phyloP scores from a whole-genome alignment of 495 filamentous ascomycete species.

The Aspergillus affinis region DNA sequence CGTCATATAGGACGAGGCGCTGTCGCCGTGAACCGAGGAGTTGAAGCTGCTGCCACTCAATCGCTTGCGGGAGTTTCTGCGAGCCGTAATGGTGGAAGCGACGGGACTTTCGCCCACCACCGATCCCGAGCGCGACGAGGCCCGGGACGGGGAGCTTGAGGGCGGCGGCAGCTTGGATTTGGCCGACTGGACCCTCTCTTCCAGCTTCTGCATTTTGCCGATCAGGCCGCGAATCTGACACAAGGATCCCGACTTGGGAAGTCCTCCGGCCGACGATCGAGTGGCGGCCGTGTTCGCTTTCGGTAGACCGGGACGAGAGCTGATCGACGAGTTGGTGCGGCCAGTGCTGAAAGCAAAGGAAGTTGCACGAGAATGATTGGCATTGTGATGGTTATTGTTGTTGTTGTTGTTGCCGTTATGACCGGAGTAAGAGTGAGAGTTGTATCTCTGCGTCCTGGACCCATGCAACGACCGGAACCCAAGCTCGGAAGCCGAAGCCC shows the following conservation, averaged over 20 bases:
- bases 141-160: conserved; percentile 73
- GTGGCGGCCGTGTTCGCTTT: conserved; percentile 27
- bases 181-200: conserved; percentile 89
- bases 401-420: background rate
- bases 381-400: background rate
- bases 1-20: conserved; percentile 44
- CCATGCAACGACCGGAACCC: conserved; percentile 41
- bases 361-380: conserved; percentile 49
- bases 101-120: conserved; percentile 55
- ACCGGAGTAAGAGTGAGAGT: conserved; percentile 18
- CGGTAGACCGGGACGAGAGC: conserved; percentile 39
- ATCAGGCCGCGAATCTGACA: conserved; percentile 90
- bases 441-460: conserved; percentile 38
- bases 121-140: conserved; percentile 65
- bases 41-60: conserved; percentile 59
- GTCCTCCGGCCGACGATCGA: conserved; percentile 27
- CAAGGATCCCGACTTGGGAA: conserved; percentile 82
- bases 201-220: conserved; percentile 94
- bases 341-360: conserved; percentile 50
- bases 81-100: conserved; percentile 74
- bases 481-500: conserved; percentile 37
- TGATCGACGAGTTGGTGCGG: conserved; percentile 39
- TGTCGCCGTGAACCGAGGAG: conserved; percentile 53
- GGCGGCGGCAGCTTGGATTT: conserved; percentile 87
- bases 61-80: conserved; percentile 67